These are phyloP conservation scores for Mycena rebaudengoi DNA, from an alignment of 768 basidiomycete species.

Conservation along the genomic window DNA sequence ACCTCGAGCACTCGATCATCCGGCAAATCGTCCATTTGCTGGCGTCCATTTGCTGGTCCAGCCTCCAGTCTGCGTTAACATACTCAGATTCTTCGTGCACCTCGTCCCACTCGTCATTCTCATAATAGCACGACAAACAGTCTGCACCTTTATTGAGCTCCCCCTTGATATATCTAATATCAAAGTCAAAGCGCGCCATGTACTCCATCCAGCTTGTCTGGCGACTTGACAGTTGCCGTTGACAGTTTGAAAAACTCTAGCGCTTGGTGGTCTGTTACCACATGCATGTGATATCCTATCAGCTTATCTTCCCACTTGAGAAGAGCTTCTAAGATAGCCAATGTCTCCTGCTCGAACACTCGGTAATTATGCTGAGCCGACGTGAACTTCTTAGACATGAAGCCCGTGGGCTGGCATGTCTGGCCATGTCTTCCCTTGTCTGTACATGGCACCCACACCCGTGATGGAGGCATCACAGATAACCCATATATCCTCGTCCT, in stretches of 20 bases:
- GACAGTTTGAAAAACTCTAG: constrained; percentile 38
- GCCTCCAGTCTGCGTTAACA: constrained; percentile 24
- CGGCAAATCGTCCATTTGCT: constrained; percentile 32
- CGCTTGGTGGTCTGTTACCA: constrained; percentile 31
- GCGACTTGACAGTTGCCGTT: constrained; percentile 17
- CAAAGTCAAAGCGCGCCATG: constrained; percentile 35
- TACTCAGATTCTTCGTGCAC: constrained; percentile 26
- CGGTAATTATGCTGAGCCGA: constrained; percentile 38
- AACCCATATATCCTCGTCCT: constrained; percentile 35
- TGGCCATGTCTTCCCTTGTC: constrained; percentile 38
- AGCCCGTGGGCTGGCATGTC: constrained; percentile 33
- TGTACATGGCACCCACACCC: constrained; percentile 36
- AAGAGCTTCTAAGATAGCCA: constrained; percentile 34
- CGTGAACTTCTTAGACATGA: constrained; percentile 39
- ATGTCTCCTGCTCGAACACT: constrained; percentile 32
- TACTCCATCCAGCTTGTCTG: constrained; percentile 42
- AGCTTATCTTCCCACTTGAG: constrained; percentile 44
- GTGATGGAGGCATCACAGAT: constrained; percentile 35
- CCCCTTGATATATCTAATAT: constrained; percentile 37
- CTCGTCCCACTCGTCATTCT: constrained; percentile 31
- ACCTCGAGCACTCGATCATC: constrained; percentile 10
- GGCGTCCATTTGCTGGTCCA: constrained; percentile 31
- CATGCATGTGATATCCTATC: constrained; percentile 32
- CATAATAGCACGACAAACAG: constrained; percentile 39
- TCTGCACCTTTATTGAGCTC: constrained; percentile 38